These are phyloP conservation scores for Xylariaceae sp. DNA, from an alignment of 2,329 filamentous ascomycete species.

Conservation along the genomic window DNA sequence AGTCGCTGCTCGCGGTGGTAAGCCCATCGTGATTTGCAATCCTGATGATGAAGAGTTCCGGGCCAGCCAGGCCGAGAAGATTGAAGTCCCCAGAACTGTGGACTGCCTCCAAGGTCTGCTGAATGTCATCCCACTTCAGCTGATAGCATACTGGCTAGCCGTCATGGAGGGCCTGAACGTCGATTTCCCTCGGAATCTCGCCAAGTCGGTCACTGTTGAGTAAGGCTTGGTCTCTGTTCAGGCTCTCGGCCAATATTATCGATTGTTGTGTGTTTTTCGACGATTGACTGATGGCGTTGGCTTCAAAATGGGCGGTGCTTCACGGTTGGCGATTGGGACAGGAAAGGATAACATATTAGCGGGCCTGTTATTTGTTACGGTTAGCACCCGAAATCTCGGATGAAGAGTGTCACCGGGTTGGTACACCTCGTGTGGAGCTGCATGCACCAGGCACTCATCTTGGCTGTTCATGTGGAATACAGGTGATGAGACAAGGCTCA, in stretches of 20 bases:
- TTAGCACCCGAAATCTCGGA: conserved; percentile 17
- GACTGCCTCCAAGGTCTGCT: conserved; percentile 94
- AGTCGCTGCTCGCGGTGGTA: conserved; percentile 93
- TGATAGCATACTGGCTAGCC: conserved; percentile 98
- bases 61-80: conserved; percentile 84
- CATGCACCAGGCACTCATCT: conserved; percentile 2
- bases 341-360: conserved; percentile 22
- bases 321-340: conserved; percentile 19
- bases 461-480: conserved; percentile 1
- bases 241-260: conserved; percentile 9
- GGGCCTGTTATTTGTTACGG: conserved; percentile 17
- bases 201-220: conserved; percentile 98
- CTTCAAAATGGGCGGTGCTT: conserved; percentile 19
- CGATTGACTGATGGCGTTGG: conserved; percentile 22
- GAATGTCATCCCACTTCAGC: conserved; percentile 94
- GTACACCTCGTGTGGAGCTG: conserved; percentile 6
- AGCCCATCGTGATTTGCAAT: conserved; percentile 99
- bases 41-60: conserved; percentile 83
- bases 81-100: conserved; percentile 93
- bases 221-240: conserved; percentile 43
- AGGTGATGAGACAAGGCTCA: conserved; percentile 2
- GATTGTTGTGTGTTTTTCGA: conserved; percentile 15
- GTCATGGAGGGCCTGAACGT: conserved; percentile 95
- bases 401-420: conserved; percentile 6
- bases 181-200: conserved; percentile 96